Conservation (phyloP, 2,329 filamentous ascomycete genomes). For the Paecilomyces formosus region DNA sequence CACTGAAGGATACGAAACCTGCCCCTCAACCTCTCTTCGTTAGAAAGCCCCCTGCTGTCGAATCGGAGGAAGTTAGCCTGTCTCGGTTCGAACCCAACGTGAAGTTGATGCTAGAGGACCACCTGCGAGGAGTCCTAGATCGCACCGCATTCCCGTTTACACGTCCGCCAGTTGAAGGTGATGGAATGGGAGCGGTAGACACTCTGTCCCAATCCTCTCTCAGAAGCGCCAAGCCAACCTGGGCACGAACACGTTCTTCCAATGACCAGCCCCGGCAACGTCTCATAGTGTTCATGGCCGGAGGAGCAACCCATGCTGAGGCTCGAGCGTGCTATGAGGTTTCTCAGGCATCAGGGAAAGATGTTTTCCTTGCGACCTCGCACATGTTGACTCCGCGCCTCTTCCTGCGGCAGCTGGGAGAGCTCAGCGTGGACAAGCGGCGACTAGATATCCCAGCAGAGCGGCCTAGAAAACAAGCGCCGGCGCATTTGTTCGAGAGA, state of each 20-base stretch:
- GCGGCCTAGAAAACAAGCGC: constrained; percentile 70
- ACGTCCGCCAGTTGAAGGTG: constrained; percentile 54
- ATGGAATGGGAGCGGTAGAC: constrained; percentile 35
- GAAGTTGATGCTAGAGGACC: constrained; percentile 73
- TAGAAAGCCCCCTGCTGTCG: constrained; percentile 49
- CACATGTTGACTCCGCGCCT: constrained; percentile 86
- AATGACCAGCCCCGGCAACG: constrained; percentile 78
- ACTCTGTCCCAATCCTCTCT: constrained; percentile 64
- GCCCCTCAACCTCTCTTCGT: constrained; percentile 63
- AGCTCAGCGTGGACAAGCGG: constrained; percentile 68
- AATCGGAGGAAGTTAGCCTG: constrained; percentile 72
- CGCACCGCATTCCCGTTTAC: constrained; percentile 62
- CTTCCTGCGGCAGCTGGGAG: constrained; percentile 74
- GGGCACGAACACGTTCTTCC: constrained; percentile 74
- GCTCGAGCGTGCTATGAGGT: constrained; percentile 83
- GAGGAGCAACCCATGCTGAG: constrained; percentile 90
- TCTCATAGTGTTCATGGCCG: constrained; percentile 89
- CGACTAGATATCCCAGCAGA: constrained; percentile 75
- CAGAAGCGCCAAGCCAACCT: constrained; percentile 86
- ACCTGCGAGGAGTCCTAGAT: constrained; percentile 62
- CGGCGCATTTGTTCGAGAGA: constrained; percentile 77
- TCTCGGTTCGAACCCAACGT: constrained; percentile 78
- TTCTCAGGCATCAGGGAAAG: constrained; percentile 62
- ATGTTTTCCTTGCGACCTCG: constrained; percentile 80
- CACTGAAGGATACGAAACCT: constrained; percentile 70